These are phyloP conservation scores for Cystobasidium pallidum DNA, from an alignment of 1,284 basidiomycete genomes.

Conservation along the genomic window DNA sequence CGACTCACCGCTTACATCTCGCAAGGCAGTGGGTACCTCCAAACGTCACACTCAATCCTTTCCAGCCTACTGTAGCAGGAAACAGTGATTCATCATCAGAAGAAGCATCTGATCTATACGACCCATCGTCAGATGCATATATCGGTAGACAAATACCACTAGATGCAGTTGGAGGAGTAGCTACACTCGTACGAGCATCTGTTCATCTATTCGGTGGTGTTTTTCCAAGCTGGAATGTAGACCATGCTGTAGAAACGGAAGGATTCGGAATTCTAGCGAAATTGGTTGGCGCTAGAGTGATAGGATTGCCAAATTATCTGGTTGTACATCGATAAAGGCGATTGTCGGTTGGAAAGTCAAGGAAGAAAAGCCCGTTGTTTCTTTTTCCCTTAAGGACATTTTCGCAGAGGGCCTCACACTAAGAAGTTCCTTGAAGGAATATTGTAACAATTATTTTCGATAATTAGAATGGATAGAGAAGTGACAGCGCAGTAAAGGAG, in stretches of 20 bases:
- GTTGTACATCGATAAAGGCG: conserved; percentile 39
- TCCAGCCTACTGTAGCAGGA: not conserved
- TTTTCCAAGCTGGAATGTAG: conserved; percentile 46
- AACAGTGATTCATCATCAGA: not conserved
- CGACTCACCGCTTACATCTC: conserved; percentile 42
- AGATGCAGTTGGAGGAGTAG: conserved; percentile 47
- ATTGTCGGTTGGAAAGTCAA: not conserved
- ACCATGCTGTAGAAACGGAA: conserved; percentile 48
- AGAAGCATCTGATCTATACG: conserved; percentile 39
- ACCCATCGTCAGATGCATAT: conserved; percentile 40
- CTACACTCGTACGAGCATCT: conserved; percentile 47
- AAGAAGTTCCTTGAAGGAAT: too few relatives aligned
- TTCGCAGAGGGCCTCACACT: too few relatives aligned
- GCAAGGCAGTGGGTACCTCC: conserved; percentile 30
- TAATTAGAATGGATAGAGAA: too few relatives aligned
- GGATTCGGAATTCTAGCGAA: conserved; percentile 46
- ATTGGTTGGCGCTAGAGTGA: conserved; percentile 42
- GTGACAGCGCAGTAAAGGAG: too few relatives aligned
- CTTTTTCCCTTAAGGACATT: too few relatives aligned
- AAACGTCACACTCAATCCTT: conserved; percentile 26
- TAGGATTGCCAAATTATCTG: conserved; percentile 47
- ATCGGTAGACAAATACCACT: conserved; percentile 41
- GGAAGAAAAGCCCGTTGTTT: too few relatives aligned
- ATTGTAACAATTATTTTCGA: too few relatives aligned
- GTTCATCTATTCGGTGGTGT: conserved; percentile 46